Evolutionary conservation across 2,329 filamentous ascomycete species (phyloP), one percentile per base, ranked within the genome.

Genomic region (Nemania sp.): DNA sequence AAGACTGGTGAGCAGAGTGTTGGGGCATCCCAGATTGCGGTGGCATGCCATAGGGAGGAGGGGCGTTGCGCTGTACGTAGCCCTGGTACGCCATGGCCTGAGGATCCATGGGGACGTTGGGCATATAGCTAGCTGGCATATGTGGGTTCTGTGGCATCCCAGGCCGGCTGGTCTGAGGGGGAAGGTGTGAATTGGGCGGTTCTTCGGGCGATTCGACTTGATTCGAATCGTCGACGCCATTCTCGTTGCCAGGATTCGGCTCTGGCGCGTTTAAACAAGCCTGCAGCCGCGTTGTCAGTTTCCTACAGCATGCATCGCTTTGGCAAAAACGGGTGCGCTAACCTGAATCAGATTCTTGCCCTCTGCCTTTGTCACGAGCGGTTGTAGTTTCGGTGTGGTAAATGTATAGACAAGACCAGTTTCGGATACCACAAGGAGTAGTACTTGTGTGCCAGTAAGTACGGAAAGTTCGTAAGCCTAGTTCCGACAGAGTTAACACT

Each of bases 311-410:
- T 49, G 43, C 29, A 25, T 52, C 51, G 34, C 46, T 40, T 37
- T 32, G 15, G 25, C 37, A 50, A 43, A n/a, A 29, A 57, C 50
- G 21, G 37, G 47, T 52, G 57, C 43, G n/a, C 74, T 53, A 71
- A 97, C 95, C 88, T 99, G 95, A 69, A 99, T 98, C 67, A 99
- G 82, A 77, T 99, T 99, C 86, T 99, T 99, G 80, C 95, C 95
- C 80, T 98, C 95, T 17, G 95, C 90, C 82, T 98, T 98, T 65
- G 95, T 99, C 69, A 98, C 95, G 55, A 99, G 87, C 65, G 95
- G 95, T 80, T 98, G 95, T 58, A 99, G 87, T 83, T 99, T 99
- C 18, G 95, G 95, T 15, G 95, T 99, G 64, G 94, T 98, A 77
- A 98, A 98, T 62, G 94, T 98, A 79, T 98, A 98, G 72, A 98